phyloP scores from a whole-genome alignment of 352 stramenopile genomes.

The Phytophthora nicotianae region DNA sequence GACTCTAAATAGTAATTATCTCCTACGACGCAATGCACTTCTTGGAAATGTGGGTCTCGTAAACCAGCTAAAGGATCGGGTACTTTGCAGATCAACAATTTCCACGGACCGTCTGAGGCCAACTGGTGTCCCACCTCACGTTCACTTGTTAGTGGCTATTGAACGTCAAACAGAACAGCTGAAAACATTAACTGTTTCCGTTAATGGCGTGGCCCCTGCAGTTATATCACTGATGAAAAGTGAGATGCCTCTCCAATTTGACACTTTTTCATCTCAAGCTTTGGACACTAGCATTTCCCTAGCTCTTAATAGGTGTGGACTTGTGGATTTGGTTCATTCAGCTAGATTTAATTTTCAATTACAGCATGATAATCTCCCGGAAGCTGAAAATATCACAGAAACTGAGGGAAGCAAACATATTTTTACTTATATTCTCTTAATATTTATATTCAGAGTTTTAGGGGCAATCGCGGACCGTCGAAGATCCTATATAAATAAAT shows the following conservation, averaged over 20 bases:
- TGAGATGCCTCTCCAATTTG: not conserved
- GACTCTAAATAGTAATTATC: not conserved
- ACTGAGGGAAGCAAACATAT: no score
- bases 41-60: constrained; percentile 1
- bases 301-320: not conserved
- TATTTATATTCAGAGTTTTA: no score
- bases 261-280: not conserved
- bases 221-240: not conserved
- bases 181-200: not conserved
- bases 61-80: not conserved
- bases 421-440: no score
- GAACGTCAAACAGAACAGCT: not conserved
- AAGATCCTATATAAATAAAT: no score
- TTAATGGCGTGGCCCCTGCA: not conserved
- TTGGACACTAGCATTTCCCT: constrained; percentile 1
- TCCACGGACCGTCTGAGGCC: not conserved
- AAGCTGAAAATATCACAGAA: no score
- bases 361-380: no score
- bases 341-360: not conserved
- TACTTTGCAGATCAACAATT: not conserved
- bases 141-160: constrained; percentile 1
- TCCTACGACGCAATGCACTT: not conserved
- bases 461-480: no score
- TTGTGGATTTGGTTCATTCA: not conserved
- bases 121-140: constrained; percentile 1